Base-by-base conservation (phyloP, 768 basidiomycete species). In the Lentinula boryana region DNA sequence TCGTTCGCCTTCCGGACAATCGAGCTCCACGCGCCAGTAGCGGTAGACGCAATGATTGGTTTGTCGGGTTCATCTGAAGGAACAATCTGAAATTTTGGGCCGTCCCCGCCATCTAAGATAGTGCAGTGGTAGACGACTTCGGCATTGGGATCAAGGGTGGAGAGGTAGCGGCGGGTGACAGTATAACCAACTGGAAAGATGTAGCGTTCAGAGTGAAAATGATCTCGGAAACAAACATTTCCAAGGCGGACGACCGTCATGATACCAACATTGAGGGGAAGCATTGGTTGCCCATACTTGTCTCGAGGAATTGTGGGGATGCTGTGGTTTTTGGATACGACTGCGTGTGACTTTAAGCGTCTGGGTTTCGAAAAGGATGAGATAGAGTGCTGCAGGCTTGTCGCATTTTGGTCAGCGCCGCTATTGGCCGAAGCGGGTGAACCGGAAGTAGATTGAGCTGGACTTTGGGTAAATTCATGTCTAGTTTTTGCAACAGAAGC, bases 151-250 rank as follows among this genome's bases (percentile, higher is more conserved):
- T 93, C 84, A 12, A 87, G 69, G 16, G 89, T 93, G 1, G 91
- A 93, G 21, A 87, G 77, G 68, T 93, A 94, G 23, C 88, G 87
- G 62, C 91, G 81, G 4, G 85, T 88, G 5, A 91, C 88, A 68
- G 91, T 89, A 69, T 92, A 93, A 15, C 90, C 90, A 43, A 93
- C 87, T 9, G 92, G 92, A 67, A 91, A 94, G 64, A 94, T 93
- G 68, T 93, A 93, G 56, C 92, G 77, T 69, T 93, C 91, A 0
- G 91, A 92, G 69, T 91, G 89, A 68, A 92, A 93, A 69, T 92
- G 88, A 64, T 92, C 89, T 33, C 88, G 79, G 85, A 86, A 84
- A 68, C 88, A 91, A 6, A 93, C 84, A 56, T 84, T 82, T 2
- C 92, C 92, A 0, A 94, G 76, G 62, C 68, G 84, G 60, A 87